Base-by-base conservation (phyloP, 495 filamentous ascomycete genomes). In the Aspergillus nanangensis region DNA sequence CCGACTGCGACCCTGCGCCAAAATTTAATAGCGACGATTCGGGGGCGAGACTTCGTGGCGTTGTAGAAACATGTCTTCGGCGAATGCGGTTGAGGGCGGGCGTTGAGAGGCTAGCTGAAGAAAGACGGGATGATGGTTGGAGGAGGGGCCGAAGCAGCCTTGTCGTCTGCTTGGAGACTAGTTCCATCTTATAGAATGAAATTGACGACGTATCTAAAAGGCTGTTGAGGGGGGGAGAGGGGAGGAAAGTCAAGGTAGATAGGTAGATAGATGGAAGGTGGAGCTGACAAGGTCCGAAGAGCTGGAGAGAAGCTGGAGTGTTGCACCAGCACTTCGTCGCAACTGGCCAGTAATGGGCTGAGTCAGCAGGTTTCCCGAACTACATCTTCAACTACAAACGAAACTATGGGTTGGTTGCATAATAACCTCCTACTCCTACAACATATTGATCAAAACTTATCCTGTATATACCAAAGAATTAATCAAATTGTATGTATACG, bases 151-250 rank as follows among this genome's bases (percentile, higher is more conserved):
- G 63, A 24, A 72, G 50, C 31, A 72, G 62, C 51, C 62, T 61
- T 48, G 59, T 53, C 13, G 63, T 53, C 45, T 69, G 67, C 41
- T 63, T 61, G 52, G 63, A 62, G 50, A 59, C 62, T 45, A 65
- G 56, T 45, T 72, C 67, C 70, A 74, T 74, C n/a, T 43, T 70
- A 27, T 23, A 31, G 11, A n/a, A 39, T 14, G 18, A 38, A 21
- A 21, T 7, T 18, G 14, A n/a, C 8, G 21, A 23, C n/a, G n/a
- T n/a, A n/a, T n/a, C n/a, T n/a, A n/a, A n/a, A 17, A 3, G 11
- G 35, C 29, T 36, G 21, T 24, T 9, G 19, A 24, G 15, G 15
- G 37, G 19, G 15, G 41, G 23, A 15, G 27, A 24, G 8, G 5
- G 35, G n/a, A n/a, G n/a, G n/a, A n/a, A n/a, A n/a, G n/a, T n/a